Evolutionary conservation across 352 stramenopile genomes (phyloP), one percentile per base, ranked within the genome.

Genomic region (Phytophthora rubi): DNA sequence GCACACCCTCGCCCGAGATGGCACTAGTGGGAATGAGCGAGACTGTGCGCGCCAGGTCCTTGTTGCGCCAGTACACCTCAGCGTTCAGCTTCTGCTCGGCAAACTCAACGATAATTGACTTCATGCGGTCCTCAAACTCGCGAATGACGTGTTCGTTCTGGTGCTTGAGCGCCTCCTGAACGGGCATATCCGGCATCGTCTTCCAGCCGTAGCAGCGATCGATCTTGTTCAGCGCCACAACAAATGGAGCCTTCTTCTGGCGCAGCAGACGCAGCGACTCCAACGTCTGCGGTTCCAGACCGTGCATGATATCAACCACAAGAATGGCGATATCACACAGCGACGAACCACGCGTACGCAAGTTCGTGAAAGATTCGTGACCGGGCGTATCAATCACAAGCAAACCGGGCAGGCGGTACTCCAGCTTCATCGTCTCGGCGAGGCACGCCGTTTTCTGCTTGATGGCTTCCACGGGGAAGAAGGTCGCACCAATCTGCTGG

Each of bases 291-390:
- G 96, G 98, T 85, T 99, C 98, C 7, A 99, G 83, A 67, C 97
- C 98, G 88, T 99, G 98, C 98, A 99, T 99, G 54, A 99, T 97
- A 82, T 99, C 98, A 3, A 99, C 93, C 3, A 99, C 98, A 8
- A 99, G 76, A 73, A 99, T 99, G n/a, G 98, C 98, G 58, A 99
- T 98, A 87, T 99, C 98, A 88, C 97, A 99, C 6, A 99, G 80
- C 33, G 92, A 99, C 21, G 95, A 99, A 53, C 98, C 98, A 70
- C 98, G 91, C 53, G 87, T 96, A 56, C 98, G 92, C 53, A 99
- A 71, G 81, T 99, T 99, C n/a, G 96, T 98, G 76, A 99, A 99
- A 39, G 94, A 98, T 79, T 99, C 98, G 95, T 99, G 98, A 68
- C 98, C 98, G 13, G 98, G 98, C n/a, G 98, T 99, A 88, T 99